Evolutionary conservation across 805 yeast species (phyloP), one percentile per base, ranked within the genome.

Genomic region (Starmera quercuum): DNA sequence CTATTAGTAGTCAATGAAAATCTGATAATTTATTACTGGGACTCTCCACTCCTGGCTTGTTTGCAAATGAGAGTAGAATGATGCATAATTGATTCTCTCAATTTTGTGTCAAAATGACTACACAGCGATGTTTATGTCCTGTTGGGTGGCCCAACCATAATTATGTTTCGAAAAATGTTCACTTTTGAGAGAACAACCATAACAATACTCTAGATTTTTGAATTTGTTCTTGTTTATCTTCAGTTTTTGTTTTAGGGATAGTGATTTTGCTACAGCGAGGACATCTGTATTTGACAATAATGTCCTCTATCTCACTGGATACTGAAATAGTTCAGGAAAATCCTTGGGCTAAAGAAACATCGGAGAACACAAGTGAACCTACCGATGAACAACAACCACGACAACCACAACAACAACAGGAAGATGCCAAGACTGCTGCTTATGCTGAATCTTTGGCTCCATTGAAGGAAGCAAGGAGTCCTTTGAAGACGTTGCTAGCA

Each of bases 341-440:
- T 20, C 53, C 51, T 2, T 48, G 53, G 53, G 45, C 39, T 4
- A 46, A 46, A 11, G 44, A 30, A 14, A 18, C 8, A 17, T 2
- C 12, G 15, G n/a, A 4, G 17, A 17, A n/a, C 13, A 31, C 17
- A 29, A 6, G n/a, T 18, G 25, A 21, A 8, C 4, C 7, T 21
- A 10, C 13, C 17, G 15, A 25, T 25, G 18, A 29, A 25, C 22
- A 11, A 6, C 19, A 33, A 20, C 30, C 17, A 26, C 26, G 17
- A n/a, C 32, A 32, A 20, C 32, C 11, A 11, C 16, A 15, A 24
- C 16, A 26, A 32, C 17, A 19, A 14, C 15, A 5, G 11, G 29
- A 19, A 15, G 30, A 27, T 17, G 4, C 26, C 12, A 23, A 6
- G n/a, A n/a, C n/a, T n/a, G n/a, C n/a, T n/a, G n/a, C n/a, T n/a